Evolutionary conservation across 805 yeast genomes (phyloP).

Genomic region (Candida glaebosa): DNA sequence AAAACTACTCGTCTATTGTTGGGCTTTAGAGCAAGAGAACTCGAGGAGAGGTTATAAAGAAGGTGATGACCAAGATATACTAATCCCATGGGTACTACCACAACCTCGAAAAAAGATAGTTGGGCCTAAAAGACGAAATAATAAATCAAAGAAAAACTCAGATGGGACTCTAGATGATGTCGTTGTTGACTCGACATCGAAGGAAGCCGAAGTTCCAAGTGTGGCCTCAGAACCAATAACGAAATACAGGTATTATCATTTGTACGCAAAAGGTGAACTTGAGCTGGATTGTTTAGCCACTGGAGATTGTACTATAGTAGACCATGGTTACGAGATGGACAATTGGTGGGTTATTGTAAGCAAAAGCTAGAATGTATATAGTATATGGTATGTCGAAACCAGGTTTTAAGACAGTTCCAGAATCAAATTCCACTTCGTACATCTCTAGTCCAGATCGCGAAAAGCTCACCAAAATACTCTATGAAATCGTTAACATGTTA

Average conservation of each 20-base stretch:
- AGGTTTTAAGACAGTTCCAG: too few relatives aligned
- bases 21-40: conserved; percentile 92
- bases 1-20: conserved; percentile 77
- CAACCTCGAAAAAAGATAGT: conserved; percentile 40
- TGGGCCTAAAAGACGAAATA: conserved; percentile 17
- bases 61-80: conserved; percentile 88
- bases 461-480: too few relatives aligned
- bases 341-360: conserved; percentile 73
- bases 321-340: conserved; percentile 85
- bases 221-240: conserved; percentile 40
- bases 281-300: conserved; percentile 66
- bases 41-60: conserved; percentile 89
- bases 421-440: too few relatives aligned
- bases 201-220: conserved; percentile 10
- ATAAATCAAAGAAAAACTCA: background rate
- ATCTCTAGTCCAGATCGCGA: too few relatives aligned
- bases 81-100: conserved; percentile 93
- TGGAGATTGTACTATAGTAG: conserved; percentile 60
- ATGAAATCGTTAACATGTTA: conserved; percentile 24
- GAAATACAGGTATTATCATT: conserved; percentile 82
- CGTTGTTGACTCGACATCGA: conserved; percentile 6
- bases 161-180: too few relatives aligned
- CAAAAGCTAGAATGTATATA: conserved; percentile 9
- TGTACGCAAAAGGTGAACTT: conserved; percentile 82
- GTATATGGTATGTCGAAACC: too few relatives aligned